These are phyloP conservation scores for Rhexocercosporidium sp. DNA, from an alignment of 2,329 filamentous ascomycete genomes.

Conservation along the genomic window DNA sequence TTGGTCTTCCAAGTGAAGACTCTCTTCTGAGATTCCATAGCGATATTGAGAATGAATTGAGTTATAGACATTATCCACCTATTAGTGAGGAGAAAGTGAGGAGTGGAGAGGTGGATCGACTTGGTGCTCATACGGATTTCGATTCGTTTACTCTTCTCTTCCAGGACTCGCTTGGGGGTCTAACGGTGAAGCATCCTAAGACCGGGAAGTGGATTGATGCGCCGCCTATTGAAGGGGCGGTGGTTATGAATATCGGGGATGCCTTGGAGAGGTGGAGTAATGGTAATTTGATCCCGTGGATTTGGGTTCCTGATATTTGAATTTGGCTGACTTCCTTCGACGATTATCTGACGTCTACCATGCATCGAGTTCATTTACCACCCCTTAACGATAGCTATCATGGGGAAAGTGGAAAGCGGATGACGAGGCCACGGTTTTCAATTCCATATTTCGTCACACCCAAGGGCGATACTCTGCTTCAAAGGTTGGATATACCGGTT, in stretches of 20 bases:
- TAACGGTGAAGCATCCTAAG: conserved; percentile 47
- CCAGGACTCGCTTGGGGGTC: conserved; percentile 51
- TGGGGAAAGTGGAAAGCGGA: neutral
- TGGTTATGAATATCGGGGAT: conserved; percentile 54
- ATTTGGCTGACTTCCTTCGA: conserved; percentile 38
- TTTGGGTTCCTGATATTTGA: no score
- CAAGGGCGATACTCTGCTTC: conserved; percentile 15
- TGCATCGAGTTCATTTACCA: conserved; percentile 26
- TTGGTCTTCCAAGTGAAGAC: conserved; percentile 16
- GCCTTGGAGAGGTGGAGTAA: conserved; percentile 35
- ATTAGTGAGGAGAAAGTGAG: conserved; percentile 20
- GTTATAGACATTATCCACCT: conserved; percentile 50
- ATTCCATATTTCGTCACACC: conserved; percentile 28
- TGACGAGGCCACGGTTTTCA: conserved; percentile 21
- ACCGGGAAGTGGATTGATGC: conserved; percentile 41
- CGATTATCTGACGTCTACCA: conserved; percentile 42
- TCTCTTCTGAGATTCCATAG: conserved; percentile 19
- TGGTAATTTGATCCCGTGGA: neutral
- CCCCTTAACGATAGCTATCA: conserved; percentile 11
- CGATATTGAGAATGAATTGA: conserved; percentile 35
- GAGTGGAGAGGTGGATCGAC: conserved; percentile 17
- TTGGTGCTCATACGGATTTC: conserved; percentile 48
- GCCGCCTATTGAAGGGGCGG: conserved; percentile 46
- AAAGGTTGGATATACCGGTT: neutral
- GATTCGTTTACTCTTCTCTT: conserved; percentile 53